Percentiles rank a stretch among this genome's conserved stretches.
These are phyloP conservation scores for Spencermartinsiella europaea DNA, from an alignment of 805 yeast genomes.

Conservation along the genomic window DNA sequence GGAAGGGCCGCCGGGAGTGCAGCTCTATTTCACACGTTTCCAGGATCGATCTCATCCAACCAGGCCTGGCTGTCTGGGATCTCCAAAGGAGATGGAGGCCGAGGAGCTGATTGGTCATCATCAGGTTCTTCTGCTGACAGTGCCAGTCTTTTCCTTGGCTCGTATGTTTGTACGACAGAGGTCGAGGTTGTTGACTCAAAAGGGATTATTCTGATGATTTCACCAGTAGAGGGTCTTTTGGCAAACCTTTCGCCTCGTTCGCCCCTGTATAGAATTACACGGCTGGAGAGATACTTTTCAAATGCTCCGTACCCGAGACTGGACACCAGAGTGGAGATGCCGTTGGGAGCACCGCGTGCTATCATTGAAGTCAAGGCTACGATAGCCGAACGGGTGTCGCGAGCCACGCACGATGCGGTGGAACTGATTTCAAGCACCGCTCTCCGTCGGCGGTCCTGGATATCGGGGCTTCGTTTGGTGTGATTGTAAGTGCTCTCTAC, in stretches of 20 bases:
- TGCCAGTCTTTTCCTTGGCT: too few relatives aligned
- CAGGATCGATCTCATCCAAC: too few relatives aligned
- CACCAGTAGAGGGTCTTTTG: neutral
- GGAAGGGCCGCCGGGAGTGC: too few relatives aligned
- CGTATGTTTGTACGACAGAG: too few relatives aligned
- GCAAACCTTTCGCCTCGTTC: neutral
- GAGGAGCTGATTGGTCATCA: too few relatives aligned
- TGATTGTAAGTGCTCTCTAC: neutral
- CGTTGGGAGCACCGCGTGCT: neutral
- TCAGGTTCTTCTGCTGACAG: too few relatives aligned
- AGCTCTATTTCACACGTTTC: too few relatives aligned
- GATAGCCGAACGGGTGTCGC: constrained; percentile 2
- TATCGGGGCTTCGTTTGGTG: neutral
- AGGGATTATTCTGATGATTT: neutral
- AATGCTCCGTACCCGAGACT: constrained; percentile 12
- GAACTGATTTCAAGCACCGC: neutral
- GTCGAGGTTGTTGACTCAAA: too few relatives aligned
- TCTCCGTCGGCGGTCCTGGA: constrained; percentile 1
- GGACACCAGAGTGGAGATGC: constrained; percentile 6
- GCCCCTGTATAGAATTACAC: constrained; percentile 7
- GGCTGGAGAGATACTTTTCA: constrained; percentile 4
- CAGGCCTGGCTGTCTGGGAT: too few relatives aligned
- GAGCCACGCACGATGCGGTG: neutral
- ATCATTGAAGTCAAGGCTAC: constrained; percentile 7
- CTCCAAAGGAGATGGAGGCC: too few relatives aligned